phyloP scores from a whole-genome alignment of 495 filamentous ascomycete species.

The Geoglossum glabrum region DNA sequence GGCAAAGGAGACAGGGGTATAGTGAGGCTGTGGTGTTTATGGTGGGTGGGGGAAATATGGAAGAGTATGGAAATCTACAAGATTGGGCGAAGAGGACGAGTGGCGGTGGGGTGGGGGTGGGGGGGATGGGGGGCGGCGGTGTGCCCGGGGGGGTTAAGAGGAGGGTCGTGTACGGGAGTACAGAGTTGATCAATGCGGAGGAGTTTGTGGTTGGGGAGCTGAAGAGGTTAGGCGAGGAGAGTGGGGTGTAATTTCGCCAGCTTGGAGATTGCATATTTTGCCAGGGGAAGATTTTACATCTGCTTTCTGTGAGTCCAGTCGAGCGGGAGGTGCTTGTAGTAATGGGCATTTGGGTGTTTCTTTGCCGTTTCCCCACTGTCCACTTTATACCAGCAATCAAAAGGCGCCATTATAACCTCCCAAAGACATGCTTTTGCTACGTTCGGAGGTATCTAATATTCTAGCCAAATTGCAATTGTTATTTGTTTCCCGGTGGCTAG shows the following conservation, averaged over 20 bases:
- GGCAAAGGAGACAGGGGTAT: slow-evolving; percentile 81
- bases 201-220: slow-evolving; percentile 72
- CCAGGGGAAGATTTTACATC: background rate
- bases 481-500: too few species aligned
- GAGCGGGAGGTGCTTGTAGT: too few species aligned
- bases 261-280: background rate
- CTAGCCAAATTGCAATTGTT: too few species aligned
- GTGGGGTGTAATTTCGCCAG: slow-evolving; percentile 10
- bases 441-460: too few species aligned
- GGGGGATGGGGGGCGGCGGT: slow-evolving; percentile 17
- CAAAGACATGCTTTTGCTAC: too few species aligned
- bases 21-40: slow-evolving; percentile 93
- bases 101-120: slow-evolving; percentile 28
- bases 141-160: slow-evolving; percentile 37
- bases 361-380: too few species aligned
- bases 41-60: slow-evolving; percentile 94
- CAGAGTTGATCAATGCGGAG: slow-evolving; percentile 75
- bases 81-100: slow-evolving; percentile 77
- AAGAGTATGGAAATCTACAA: slow-evolving; percentile 94
- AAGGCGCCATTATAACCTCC: too few species aligned
- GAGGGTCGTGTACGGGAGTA: slow-evolving; percentile 87
- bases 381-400: too few species aligned
- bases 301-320: too few species aligned
- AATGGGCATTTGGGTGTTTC: too few species aligned
- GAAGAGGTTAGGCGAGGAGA: slow-evolving; percentile 54